Conservation (phyloP, 202 grass and related monocot species). For the Hordeum pubiflorum region DNA sequence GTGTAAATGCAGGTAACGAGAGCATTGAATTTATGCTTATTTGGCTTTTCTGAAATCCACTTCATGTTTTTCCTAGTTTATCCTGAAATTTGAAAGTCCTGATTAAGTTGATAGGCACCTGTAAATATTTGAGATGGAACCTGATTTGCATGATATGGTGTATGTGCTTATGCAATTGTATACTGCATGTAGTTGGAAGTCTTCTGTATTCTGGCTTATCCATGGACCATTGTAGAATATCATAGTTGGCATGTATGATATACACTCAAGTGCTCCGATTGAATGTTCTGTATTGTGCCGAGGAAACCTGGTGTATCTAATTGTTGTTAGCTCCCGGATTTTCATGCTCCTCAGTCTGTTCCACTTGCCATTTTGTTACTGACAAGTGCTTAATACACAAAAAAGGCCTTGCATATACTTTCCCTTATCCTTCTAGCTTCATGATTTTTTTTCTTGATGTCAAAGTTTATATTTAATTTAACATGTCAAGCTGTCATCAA, state of each 20-base stretch:
- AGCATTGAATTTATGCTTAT: background rate
- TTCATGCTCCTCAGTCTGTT: background rate
- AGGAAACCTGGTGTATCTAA: background rate
- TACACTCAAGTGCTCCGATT: background rate
- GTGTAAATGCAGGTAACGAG: background rate
- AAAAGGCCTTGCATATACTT: background rate
- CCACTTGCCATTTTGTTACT: background rate
- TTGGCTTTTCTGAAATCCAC: background rate
- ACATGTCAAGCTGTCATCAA: background rate
- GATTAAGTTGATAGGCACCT: background rate
- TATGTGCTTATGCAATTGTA: background rate
- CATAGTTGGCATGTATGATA: background rate
- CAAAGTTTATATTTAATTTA: background rate
- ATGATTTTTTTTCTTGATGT: background rate
- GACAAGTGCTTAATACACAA: background rate
- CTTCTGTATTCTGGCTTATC: background rate
- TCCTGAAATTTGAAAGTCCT: background rate
- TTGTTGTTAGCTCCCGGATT: background rate
- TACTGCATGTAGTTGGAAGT: background rate
- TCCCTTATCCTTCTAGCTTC: background rate
- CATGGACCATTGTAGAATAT: background rate
- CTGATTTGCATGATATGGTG: background rate
- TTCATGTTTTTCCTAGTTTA: background rate
- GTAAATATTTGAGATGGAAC: background rate
- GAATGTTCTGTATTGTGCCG: background rate